A percentile compares a stretch with the other conserved stretches of the same genome.
Conservation (phyloP, 169 alveolate species). For the Ichthyophthirius multifiliis region DNA sequence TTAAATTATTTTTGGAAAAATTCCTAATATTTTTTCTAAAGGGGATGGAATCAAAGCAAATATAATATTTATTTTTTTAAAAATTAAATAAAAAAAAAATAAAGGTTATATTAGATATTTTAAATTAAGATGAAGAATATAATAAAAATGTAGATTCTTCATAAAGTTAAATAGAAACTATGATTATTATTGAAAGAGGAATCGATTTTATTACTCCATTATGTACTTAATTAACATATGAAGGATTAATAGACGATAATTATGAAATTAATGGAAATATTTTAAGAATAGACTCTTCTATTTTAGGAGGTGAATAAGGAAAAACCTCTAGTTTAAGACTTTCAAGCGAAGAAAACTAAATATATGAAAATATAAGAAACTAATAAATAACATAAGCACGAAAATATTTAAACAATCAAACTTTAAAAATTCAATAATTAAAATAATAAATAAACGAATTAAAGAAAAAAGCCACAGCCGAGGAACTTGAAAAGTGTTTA, state of each 20-base stretch:
- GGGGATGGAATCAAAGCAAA: conserved; percentile 17
- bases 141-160: not conserved
- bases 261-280: conserved; percentile 21
- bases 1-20: conserved; percentile 9
- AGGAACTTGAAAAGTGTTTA: not conserved
- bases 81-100: no score
- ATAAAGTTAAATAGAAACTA: conserved; percentile 13
- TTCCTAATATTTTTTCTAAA: not conserved
- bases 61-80: no score
- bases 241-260: conserved; percentile 32
- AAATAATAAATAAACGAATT: not conserved
- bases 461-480: not conserved
- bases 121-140: conserved; percentile 1
- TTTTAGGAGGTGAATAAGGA: not conserved
- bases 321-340: not conserved
- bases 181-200: conserved; percentile 27
- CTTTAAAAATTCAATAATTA: not conserved
- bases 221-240: conserved; percentile 18
- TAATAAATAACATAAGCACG: not conserved
- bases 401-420: not conserved
- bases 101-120: conserved; percentile 21
- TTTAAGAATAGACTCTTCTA: not conserved
- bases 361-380: not conserved
- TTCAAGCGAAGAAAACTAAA: not conserved
- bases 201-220: conserved; percentile 30